A percentile compares a stretch with the other conserved stretches of the same genome.
Evolutionary conservation across 2,329 filamentous ascomycete genomes (phyloP).

Genomic region (Thermomyces lanuginosus): DNA sequence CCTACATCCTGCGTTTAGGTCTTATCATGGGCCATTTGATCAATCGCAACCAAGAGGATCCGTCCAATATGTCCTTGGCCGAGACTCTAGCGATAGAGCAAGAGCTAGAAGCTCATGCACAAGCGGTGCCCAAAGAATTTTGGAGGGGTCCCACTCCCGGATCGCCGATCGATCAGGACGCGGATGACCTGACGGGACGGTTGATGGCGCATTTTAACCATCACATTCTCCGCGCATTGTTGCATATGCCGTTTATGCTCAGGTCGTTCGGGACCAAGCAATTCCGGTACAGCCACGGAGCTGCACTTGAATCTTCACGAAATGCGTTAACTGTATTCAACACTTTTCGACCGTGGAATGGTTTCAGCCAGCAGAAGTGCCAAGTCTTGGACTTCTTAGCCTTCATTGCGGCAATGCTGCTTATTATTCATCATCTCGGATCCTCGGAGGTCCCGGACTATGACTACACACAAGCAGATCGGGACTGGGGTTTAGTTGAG

Average conservation of each 20-base stretch:
- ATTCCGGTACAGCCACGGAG: slow-evolving; percentile 24
- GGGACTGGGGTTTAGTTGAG: slow-evolving; percentile 23
- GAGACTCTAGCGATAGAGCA: slow-evolving; percentile 27
- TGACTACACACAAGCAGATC: slow-evolving; percentile 16
- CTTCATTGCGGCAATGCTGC: slow-evolving; percentile 31
- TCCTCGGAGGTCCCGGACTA: slow-evolving; percentile 13
- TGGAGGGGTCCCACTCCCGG: slow-evolving; percentile 12
- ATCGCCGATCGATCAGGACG: slow-evolving; percentile 8
- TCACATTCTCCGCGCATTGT: slow-evolving; percentile 22
- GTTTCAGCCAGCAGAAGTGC: slow-evolving; percentile 23
- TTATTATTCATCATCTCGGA: slow-evolving; percentile 29
- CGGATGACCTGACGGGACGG: slow-evolving; percentile 16
- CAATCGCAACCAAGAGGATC: slow-evolving; percentile 27
- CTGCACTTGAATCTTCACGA: slow-evolving; percentile 27
- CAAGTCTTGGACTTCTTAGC: slow-evolving; percentile 34
- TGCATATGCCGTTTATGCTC: slow-evolving; percentile 34
- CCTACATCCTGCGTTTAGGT: slow-evolving; percentile 17
- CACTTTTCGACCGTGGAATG: slow-evolving; percentile 14
- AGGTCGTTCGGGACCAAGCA: slow-evolving; percentile 19
- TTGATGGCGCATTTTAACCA: slow-evolving; percentile 26
- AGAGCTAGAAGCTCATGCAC: slow-evolving; percentile 20
- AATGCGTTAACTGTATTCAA: slow-evolving; percentile 26
- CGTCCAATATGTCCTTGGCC: slow-evolving; percentile 19
- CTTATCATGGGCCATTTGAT: slow-evolving; percentile 24
- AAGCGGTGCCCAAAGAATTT: slow-evolving; percentile 16